Percentiles rank a stretch among this genome's conserved stretches.
phyloP scores from a whole-genome alignment of 805 yeast species.

The Pichia rugopelliculosa region DNA sequence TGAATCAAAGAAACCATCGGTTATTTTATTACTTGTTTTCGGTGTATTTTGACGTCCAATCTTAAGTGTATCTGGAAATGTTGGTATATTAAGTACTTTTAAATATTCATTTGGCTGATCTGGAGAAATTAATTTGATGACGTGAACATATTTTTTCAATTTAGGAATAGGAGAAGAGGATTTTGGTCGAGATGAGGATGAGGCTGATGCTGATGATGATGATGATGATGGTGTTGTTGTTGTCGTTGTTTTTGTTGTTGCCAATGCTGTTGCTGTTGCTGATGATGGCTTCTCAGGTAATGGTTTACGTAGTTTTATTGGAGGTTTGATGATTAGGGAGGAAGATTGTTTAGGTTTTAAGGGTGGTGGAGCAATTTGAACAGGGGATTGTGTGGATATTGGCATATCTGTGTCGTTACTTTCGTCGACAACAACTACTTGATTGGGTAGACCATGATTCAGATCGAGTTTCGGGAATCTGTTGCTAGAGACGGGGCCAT shows the following conservation, averaged over 20 bases:
- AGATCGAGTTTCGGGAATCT: neutral
- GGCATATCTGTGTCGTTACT: neutral
- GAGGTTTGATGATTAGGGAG: neutral
- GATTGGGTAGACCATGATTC: neutral
- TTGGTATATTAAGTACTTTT: conserved; percentile 74
- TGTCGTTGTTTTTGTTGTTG: neutral
- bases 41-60: conserved; percentile 85
- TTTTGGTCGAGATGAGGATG: conserved; percentile 2
- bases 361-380: neutral
- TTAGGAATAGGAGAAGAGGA: conserved; percentile 1
- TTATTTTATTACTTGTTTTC: conserved; percentile 47
- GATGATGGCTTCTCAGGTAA: neutral
- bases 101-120: conserved; percentile 61
- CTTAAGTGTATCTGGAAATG: conserved; percentile 72
- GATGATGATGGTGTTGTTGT: conserved; percentile 4
- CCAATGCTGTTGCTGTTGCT: too few relatives aligned
- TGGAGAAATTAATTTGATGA: conserved; percentile 66
- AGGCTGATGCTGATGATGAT: neutral
- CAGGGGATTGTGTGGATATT: neutral
- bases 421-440: neutral
- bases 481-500: neutral
- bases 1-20: conserved; percentile 92
- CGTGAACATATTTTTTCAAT: conserved; percentile 36
- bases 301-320: neutral
- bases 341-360: neutral